Conservation (phyloP, 495 filamentous ascomycete species). For the Elaphomyces granulatus region DNA sequence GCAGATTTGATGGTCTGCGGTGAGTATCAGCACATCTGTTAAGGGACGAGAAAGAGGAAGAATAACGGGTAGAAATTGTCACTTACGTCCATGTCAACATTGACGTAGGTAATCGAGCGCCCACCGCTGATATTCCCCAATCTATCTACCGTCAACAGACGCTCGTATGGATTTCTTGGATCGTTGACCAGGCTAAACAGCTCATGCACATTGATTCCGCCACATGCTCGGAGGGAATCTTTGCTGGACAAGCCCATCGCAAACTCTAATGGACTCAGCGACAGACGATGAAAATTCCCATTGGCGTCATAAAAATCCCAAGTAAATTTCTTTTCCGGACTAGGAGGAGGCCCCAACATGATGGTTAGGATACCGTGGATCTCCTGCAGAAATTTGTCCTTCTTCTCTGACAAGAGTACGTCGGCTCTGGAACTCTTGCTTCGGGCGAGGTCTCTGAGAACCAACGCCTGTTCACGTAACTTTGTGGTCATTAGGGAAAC, state of each 20-base stretch:
- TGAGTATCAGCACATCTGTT: neutral
- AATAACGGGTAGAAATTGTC: neutral
- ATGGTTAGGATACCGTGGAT: conserved; percentile 66
- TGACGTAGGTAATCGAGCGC: conserved; percentile 59
- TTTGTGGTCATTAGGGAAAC: conserved; percentile 69
- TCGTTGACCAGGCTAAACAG: conserved; percentile 76
- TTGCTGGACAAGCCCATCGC: conserved; percentile 26
- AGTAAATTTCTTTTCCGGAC: conserved; percentile 46
- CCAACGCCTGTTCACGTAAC: conserved; percentile 65
- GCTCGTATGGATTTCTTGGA: conserved; percentile 56
- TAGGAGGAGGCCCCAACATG: conserved; percentile 63
- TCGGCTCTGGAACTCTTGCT: conserved; percentile 11
- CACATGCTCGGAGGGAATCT: conserved; percentile 33
- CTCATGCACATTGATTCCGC: conserved; percentile 36
- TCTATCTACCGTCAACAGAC: conserved; percentile 56
- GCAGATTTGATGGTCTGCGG: conserved; percentile 47
- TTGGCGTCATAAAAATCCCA: conserved; percentile 66
- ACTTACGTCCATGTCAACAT: conserved; percentile 51
- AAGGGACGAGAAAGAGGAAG: conserved; percentile 1
- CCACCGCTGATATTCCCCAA: conserved; percentile 69
- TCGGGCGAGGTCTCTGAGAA: conserved; percentile 39
- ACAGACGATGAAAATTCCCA: conserved; percentile 42
- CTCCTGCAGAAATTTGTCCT: conserved; percentile 60
- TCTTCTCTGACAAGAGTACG: conserved; percentile 30
- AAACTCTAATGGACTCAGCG: conserved; percentile 50